These are phyloP conservation scores for Sporisorium reilianum DNA, from an alignment of 1,284 basidiomycete species.

Conservation along the genomic window DNA sequence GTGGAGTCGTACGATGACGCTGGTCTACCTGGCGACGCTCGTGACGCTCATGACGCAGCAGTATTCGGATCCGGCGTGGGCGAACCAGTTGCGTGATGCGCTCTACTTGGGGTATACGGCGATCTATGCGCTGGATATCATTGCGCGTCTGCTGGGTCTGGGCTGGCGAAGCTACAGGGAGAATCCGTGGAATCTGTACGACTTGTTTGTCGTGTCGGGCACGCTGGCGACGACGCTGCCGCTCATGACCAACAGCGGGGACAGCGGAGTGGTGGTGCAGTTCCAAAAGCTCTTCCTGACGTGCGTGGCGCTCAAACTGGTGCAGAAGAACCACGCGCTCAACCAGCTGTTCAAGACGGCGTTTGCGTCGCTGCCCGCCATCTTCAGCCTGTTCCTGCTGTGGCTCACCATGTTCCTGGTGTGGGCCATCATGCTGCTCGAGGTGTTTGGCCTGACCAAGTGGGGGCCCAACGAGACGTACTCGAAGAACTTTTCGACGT, in stretches of 20 bases:
- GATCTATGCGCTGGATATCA: constrained; percentile 83
- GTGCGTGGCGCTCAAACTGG: constrained; percentile 91
- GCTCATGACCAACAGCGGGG: constrained; percentile 28
- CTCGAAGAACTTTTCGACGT: constrained; percentile 83
- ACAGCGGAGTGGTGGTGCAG: constrained; percentile 72
- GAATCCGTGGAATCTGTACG: constrained; percentile 89
- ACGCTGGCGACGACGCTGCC: constrained; percentile 86
- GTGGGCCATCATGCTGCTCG: constrained; percentile 88
- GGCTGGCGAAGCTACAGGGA: constrained; percentile 85
- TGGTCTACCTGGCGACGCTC: constrained; percentile 86
- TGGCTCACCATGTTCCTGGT: constrained; percentile 94
- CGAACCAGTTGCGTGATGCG: constrained; percentile 78
- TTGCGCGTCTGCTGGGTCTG: constrained; percentile 83
- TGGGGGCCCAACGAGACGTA: constrained; percentile 80
- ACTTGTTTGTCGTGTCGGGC: constrained; percentile 83
- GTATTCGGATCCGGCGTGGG: constrained; percentile 75
- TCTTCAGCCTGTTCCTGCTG: constrained; percentile 84
- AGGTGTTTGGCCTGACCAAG: constrained; percentile 93
- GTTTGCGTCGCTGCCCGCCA: constrained; percentile 86
- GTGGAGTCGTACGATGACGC: constrained; percentile 88
- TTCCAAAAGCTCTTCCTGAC: constrained; percentile 95
- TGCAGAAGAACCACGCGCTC: constrained; percentile 86
- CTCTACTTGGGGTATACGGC: constrained; percentile 82
- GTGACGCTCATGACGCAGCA: constrained; percentile 87
- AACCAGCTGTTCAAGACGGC: constrained; percentile 98